These are phyloP conservation scores for Pisolithus albus DNA, from an alignment of 768 basidiomycete species.

Conservation along the genomic window DNA sequence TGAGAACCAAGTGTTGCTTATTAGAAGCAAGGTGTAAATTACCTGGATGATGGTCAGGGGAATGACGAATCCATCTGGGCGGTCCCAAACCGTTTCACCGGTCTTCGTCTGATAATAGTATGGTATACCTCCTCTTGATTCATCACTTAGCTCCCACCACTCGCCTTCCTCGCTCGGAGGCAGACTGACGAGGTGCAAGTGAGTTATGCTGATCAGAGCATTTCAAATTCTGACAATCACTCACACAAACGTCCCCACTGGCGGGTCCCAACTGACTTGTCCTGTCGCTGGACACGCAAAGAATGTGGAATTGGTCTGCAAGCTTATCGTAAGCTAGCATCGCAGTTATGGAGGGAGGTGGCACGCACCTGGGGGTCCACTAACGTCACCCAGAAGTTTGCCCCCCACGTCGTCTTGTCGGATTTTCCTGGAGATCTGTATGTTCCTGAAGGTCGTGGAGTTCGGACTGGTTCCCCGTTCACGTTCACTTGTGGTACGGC, in stretches of 20 bases:
- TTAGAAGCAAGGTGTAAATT: conserved; percentile 14
- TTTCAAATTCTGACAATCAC: conserved; percentile 24
- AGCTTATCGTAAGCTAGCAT: conserved; percentile 6
- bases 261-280: conserved; percentile 90
- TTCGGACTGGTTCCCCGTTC: conserved; percentile 27
- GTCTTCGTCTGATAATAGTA: conserved; percentile 96
- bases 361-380: conserved; percentile 78
- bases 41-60: conserved; percentile 86
- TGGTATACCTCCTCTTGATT: conserved; percentile 71
- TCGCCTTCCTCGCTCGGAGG: conserved; percentile 82
- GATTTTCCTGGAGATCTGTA: conserved; percentile 15
- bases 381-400: conserved; percentile 92
- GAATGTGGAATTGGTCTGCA: conserved; percentile 60
- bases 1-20: background rate
- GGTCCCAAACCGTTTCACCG: conserved; percentile 87
- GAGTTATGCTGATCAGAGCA: conserved; percentile 3
- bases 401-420: conserved; percentile 64
- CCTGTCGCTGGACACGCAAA: conserved; percentile 92
- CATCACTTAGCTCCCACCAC: conserved; percentile 94
- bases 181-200: conserved; percentile 38
- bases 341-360: conserved; percentile 5
- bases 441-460: conserved; percentile 26
- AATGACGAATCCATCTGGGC: conserved; percentile 85
- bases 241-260: conserved; percentile 83
- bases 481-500: conserved; percentile 31